These are phyloP conservation scores for Micractinium sp. DNA, from an alignment of 139 green algal species.

Conservation along the genomic window DNA sequence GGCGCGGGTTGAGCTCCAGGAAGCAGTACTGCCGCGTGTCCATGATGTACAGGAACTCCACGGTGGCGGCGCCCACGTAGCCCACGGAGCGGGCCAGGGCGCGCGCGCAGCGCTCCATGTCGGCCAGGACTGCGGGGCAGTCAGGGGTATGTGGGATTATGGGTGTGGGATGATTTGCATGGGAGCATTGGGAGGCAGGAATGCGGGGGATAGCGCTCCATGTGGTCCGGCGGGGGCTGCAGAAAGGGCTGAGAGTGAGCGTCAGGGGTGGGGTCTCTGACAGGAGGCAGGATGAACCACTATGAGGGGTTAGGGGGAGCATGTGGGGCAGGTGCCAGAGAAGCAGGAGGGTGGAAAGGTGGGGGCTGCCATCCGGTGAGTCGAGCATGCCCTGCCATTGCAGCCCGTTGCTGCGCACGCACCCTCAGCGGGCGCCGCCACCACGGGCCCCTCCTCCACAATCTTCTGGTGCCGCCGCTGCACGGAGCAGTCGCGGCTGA, in stretches of 20 bases:
- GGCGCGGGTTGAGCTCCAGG: conserved; percentile 97
- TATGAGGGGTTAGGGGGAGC: no score
- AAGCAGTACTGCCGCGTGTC: conserved; percentile 92
- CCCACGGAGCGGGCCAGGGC: conserved; percentile 87
- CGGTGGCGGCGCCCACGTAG: conserved; percentile 94
- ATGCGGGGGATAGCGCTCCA: no score
- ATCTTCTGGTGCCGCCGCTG: conserved; percentile 99
- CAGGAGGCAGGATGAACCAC: no score
- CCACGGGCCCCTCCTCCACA: conserved; percentile 95
- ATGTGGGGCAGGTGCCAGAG: no score
- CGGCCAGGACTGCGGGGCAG: conserved; percentile 48
- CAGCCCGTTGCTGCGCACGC: background rate
- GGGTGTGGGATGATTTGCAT: no score
- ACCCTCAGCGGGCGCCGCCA: conserved; percentile 54
- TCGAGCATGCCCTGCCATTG: background rate
- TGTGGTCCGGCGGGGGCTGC: no score
- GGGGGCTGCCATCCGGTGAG: no score
- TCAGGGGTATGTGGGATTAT: background rate
- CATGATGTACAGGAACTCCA: conserved; percentile 96
- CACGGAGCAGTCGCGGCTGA: conserved; percentile 93
- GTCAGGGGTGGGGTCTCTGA: no score
- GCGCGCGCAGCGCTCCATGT: conserved; percentile 89
- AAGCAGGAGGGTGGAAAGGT: no score
- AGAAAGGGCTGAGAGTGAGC: no score
- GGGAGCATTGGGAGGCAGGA: no score